Base-by-base conservation (phyloP, 2,329 filamentous ascomycete genomes). In the Pezicula neosporulosa region DNA sequence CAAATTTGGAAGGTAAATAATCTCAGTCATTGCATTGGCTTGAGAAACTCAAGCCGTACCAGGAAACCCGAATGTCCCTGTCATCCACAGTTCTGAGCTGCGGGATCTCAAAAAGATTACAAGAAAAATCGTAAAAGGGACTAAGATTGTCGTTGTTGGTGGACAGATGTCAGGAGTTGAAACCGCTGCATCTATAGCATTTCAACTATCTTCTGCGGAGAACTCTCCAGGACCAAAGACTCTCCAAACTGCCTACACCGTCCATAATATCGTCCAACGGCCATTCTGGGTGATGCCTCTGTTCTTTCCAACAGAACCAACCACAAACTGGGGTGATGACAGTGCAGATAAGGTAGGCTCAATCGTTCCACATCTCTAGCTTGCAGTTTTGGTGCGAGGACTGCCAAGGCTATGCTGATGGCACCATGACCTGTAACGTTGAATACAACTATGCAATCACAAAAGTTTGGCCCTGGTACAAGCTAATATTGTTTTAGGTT, bases 131-230 rank as follows among this genome's bases (percentile, higher is more conserved):
- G 58, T 4, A 1, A 41, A 49, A 5, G 74, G 74, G 1, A 79
- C 81, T 16, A 89, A 85, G 61, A 82, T 94, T 15, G 74, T 90
- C 1, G 75, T 95, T 0, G 81, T 91, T 1, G 90, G 90, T 1
- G 89, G 89, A 0, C 88, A 91, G 60, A 91, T 94, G 78, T 93
- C 89, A 2, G 89, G 89, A 0, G 81, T 88, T 5, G 90, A 95
- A 70, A 86, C 86, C 45, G 86, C 89, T 0, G 85, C 82, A 9
- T 83, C 85, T 2, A 80, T 92, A 46, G 88, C 87, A 10, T 76
- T 82, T 4, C 83, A 91, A 55, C 67, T 93, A 1, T 92, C 89
- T 0, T 83, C 83, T 6, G 77, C 78, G 3, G 67, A 69, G 12
- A 73, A 86, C 63, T 77, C 80, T 0, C 79, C 83, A 0, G 70